A percentile compares a stretch with the other conserved stretches of the same genome.
These are phyloP conservation scores for Penicillium sp. DNA, from an alignment of 2,329 filamentous ascomycete species.

Conservation along the genomic window DNA sequence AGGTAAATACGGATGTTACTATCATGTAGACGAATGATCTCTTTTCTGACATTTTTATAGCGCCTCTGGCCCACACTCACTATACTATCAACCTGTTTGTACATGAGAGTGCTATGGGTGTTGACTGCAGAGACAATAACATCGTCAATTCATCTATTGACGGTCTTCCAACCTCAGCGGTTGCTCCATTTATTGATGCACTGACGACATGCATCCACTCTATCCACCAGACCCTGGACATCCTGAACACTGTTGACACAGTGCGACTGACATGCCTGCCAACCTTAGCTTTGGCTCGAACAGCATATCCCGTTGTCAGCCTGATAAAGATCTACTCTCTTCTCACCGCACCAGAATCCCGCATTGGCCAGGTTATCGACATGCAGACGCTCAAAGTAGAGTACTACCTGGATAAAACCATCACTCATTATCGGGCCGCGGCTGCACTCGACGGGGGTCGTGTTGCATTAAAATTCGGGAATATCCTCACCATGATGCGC, in stretches of 20 bases:
- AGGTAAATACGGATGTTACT: constrained; percentile 48
- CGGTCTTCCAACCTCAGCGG: constrained; percentile 37
- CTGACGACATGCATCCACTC: constrained; percentile 65
- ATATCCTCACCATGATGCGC: constrained; percentile 67
- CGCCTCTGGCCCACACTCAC: constrained; percentile 62
- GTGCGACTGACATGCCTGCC: constrained; percentile 62
- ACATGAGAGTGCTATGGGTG: constrained; percentile 70
- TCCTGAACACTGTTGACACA: constrained; percentile 61
- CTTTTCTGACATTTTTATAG: constrained; percentile 36
- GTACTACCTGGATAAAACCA: constrained; percentile 66
- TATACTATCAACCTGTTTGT: constrained; percentile 68
- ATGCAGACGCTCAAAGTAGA: constrained; percentile 64
- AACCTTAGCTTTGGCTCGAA: constrained; percentile 68
- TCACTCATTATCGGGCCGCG: constrained; percentile 64
- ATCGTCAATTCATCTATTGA: constrained; percentile 38
- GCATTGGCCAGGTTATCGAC: constrained; percentile 67
- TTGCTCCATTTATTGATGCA: constrained; percentile 63
- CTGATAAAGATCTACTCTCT: constrained; percentile 72
- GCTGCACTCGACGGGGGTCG: constrained; percentile 63
- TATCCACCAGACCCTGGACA: constrained; percentile 64
- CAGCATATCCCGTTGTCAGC: constrained; percentile 68
- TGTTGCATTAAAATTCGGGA: constrained; percentile 66
- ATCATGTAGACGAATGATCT: background rate
- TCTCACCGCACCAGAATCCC: constrained; percentile 60
- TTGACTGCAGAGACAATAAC: constrained; percentile 53